Evolutionary conservation across 306 rosid genomes (phyloP).

Genomic region (Boehmeria nivea): DNA sequence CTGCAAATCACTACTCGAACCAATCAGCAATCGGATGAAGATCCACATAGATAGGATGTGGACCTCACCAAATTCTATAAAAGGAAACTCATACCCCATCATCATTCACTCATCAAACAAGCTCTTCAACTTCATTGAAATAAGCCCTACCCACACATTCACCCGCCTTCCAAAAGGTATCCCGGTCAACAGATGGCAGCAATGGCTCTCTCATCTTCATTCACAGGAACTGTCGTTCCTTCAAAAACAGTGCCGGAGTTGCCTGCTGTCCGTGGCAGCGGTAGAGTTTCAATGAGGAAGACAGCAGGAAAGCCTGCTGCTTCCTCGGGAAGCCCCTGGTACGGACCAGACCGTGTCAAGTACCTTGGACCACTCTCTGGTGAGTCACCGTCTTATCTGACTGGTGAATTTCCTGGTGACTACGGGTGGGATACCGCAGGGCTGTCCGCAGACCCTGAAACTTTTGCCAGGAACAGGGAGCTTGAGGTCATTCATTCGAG

Average conservation of each 20-base stretch:
- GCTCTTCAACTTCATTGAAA: too few relatives aligned
- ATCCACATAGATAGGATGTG: too few relatives aligned
- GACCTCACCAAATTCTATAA: too few relatives aligned
- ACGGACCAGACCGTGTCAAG: not conserved
- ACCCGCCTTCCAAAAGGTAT: not conserved
- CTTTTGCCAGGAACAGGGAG: not conserved
- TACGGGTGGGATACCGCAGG: not conserved
- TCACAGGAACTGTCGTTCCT: conserved; percentile 27
- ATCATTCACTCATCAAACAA: too few relatives aligned
- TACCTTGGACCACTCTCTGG: not conserved
- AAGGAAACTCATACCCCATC: too few relatives aligned
- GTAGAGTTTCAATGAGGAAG: conserved; percentile 31
- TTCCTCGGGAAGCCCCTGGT: conserved; percentile 3
- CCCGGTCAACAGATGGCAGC: conserved; percentile 19
- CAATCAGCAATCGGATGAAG: too few relatives aligned
- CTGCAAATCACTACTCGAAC: too few relatives aligned
- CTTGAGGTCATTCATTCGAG: not conserved
- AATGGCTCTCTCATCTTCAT: conserved; percentile 33
- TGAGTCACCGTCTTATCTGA: not conserved
- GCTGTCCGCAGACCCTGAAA: not conserved
- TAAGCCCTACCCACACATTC: too few relatives aligned
- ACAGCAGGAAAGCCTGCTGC: conserved; percentile 21
- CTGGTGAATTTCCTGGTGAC: not conserved
- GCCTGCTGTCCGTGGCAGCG: conserved; percentile 12
- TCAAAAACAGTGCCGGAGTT: conserved; percentile 16